Evolutionary conservation across 164 flowering plant genomes (phyloP).

Genomic region (Vitis amurensis): DNA sequence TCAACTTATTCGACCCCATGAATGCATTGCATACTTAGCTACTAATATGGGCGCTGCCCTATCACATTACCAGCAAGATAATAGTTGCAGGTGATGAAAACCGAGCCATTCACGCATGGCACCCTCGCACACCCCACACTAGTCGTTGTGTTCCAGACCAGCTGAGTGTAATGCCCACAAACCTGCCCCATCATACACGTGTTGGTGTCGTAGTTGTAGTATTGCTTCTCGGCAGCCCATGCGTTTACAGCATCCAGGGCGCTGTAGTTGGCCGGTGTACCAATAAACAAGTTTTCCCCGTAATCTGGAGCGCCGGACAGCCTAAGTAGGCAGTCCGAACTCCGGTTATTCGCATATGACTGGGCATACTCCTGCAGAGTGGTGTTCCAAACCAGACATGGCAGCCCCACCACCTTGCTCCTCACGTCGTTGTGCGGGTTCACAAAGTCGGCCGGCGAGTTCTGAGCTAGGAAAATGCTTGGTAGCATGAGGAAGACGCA

Average conservation of each 20-base stretch:
- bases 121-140: slow-evolving; percentile 16
- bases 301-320: slow-evolving; percentile 9
- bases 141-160: slow-evolving; percentile 13
- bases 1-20: too few species aligned
- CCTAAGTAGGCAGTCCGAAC: slow-evolving; percentile 6
- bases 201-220: slow-evolving; percentile 4
- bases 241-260: not conserved
- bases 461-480: too few species aligned
- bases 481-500: too few species aligned
- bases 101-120: slow-evolving; percentile 2
- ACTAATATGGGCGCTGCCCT: not conserved
- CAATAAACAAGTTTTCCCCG: slow-evolving; percentile 22
- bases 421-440: slow-evolving; percentile 12
- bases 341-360: slow-evolving; percentile 8
- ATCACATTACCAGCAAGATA: not conserved
- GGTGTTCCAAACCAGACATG: slow-evolving; percentile 9
- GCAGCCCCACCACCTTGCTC: not conserved
- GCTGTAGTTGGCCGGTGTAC: not conserved
- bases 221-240: slow-evolving; percentile 9
- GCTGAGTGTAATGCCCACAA: slow-evolving; percentile 24
- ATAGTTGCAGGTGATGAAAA: slow-evolving; percentile 6
- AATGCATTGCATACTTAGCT: too few species aligned
- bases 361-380: slow-evolving; percentile 8
- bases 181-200: not conserved
- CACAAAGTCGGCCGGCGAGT: too few species aligned